Percentiles rank a stretch among this genome's conserved stretches.
phyloP scores from a whole-genome alignment of 345 rosid genomes.

The Rhizophora mangle region DNA sequence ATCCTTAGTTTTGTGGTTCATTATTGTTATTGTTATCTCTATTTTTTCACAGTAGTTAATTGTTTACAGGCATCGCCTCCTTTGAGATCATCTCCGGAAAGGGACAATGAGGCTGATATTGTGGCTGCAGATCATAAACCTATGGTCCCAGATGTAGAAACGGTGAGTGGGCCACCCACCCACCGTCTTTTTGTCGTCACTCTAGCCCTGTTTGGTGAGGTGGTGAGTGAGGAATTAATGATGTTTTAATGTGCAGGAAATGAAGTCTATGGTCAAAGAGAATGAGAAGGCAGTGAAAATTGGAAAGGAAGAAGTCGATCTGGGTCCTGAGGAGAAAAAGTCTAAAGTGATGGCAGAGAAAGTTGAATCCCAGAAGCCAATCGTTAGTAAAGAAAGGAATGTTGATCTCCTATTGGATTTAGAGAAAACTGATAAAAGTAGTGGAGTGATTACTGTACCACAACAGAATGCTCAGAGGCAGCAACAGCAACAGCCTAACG shows the following conservation, averaged over 20 bases:
- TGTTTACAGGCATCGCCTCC: constrained; percentile 78
- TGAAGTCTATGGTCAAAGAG: constrained; percentile 45
- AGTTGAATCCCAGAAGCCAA: constrained; percentile 48
- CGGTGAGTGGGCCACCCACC: constrained; percentile 56
- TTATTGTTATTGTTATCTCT: constrained; percentile 2
- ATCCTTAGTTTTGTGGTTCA: not conserved
- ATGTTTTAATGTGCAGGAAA: constrained; percentile 41
- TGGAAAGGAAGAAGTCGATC: constrained; percentile 36
- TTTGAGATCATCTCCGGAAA: constrained; percentile 77
- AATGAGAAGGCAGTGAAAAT: constrained; percentile 39
- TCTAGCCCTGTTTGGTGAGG: not conserved
- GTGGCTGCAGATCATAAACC: constrained; percentile 63
- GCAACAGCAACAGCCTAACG: constrained; percentile 40
- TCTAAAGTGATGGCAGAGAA: constrained; percentile 32
- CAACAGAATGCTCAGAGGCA: constrained; percentile 53
- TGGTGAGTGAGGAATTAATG: constrained; percentile 15
- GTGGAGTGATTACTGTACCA: constrained; percentile 21
- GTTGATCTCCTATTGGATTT: constrained; percentile 73
- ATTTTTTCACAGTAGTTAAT: not conserved
- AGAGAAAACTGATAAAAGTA: constrained; percentile 66
- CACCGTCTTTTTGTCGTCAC: constrained; percentile 7
- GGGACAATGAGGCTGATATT: constrained; percentile 58
- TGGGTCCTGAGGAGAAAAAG: constrained; percentile 50
- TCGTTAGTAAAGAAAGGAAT: constrained; percentile 43
- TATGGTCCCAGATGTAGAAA: constrained; percentile 46